Evolutionary conservation across 371 early-diverging fungal species (phyloP).

Genomic region (Mortierella sp.): DNA sequence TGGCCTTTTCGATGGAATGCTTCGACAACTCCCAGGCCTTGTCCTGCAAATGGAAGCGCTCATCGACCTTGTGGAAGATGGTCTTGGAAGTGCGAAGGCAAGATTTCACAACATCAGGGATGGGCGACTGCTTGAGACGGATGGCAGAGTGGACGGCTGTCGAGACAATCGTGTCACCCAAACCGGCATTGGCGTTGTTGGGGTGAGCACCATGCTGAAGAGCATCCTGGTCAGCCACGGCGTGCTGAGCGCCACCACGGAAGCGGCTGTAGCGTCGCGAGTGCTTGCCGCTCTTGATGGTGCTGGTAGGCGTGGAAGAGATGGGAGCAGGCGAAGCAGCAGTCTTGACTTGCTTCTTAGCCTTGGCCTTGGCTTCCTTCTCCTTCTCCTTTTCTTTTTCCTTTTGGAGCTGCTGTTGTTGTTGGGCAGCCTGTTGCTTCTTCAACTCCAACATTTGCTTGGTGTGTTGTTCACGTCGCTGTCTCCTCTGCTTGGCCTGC

Average conservation of each 20-base stretch:
- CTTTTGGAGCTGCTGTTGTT: slow-evolving; percentile 22
- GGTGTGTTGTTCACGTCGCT: slow-evolving; percentile 19
- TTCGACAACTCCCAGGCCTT: slow-evolving; percentile 64
- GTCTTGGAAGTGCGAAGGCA: slow-evolving; percentile 57
- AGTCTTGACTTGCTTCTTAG: slow-evolving; percentile 4
- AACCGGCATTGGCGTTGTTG: slow-evolving; percentile 23
- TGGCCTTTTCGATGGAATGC: slow-evolving; percentile 58
- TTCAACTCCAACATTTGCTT: slow-evolving; percentile 17
- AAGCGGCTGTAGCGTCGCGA: background rate
- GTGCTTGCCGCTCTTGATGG: background rate
- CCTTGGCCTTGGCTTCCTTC: slow-evolving; percentile 5
- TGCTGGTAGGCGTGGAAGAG: background rate
- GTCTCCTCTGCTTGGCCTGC: slow-evolving; percentile 16
- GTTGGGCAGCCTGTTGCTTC: slow-evolving; percentile 15
- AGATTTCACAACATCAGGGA: slow-evolving; percentile 65
- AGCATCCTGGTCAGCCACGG: slow-evolving; percentile 20
- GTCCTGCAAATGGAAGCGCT: slow-evolving; percentile 62
- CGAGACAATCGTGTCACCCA: slow-evolving; percentile 58
- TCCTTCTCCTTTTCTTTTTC: slow-evolving; percentile 20
- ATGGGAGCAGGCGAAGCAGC: background rate
- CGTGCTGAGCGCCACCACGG: background rate
- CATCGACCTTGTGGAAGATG: slow-evolving; percentile 59
- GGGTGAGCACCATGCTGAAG: background rate
- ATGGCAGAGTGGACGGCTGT: slow-evolving; percentile 63
- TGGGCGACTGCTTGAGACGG: slow-evolving; percentile 73